Evolutionary conservation across 768 basidiomycete genomes (phyloP), one percentile per base, ranked within the genome.

Genomic region (Grammothele lineata): DNA sequence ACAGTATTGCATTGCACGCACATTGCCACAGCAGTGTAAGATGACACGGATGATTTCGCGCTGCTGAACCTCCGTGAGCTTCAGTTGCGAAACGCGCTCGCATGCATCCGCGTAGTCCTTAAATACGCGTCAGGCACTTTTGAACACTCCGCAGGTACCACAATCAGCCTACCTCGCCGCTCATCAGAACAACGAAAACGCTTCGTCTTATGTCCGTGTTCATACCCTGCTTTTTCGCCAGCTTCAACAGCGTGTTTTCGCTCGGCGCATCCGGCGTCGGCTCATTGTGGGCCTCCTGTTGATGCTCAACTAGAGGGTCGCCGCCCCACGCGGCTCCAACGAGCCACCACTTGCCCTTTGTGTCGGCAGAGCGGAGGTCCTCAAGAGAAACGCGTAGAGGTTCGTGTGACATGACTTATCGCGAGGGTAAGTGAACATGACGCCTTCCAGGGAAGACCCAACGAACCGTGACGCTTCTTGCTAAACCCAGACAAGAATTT

Each of bases 101-200:
- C 88, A 93, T 1, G 94, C 95, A 59, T 98, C 92, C n/a, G 92
- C 71, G 58, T 91, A 98, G 63, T 99, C 96, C 95, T 98, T 49
- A 5, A 8, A 10, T 33, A n/a, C 21, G 24, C 21, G 37, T n/a
- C 14, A 30, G 35, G n/a, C n/a, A 32, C 19, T 19, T 5, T 15
- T 33, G 30, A 39, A 4, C n/a, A 21, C 7, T 12, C 30, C 38
- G 14, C 32, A 30, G n/a, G n/a, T n/a, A n/a, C n/a, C n/a, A 23
- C 4, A 18, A n/a, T 43, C 22, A 46, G 67, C 83, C 54, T 60
- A 95, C 95, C 60, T 95, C 92, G 56, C 90, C 89, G 60, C 89
- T 95, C 92, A 98, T 96, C 27, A 98, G 68, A 11, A 94, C 86
- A 14, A 93, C 82, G 60, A 99, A 99, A 43, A 97, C 83, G 45